Evolutionary conservation across 371 early-diverging fungal genomes (phyloP).

Genomic region (Ordospora pajunii): DNA sequence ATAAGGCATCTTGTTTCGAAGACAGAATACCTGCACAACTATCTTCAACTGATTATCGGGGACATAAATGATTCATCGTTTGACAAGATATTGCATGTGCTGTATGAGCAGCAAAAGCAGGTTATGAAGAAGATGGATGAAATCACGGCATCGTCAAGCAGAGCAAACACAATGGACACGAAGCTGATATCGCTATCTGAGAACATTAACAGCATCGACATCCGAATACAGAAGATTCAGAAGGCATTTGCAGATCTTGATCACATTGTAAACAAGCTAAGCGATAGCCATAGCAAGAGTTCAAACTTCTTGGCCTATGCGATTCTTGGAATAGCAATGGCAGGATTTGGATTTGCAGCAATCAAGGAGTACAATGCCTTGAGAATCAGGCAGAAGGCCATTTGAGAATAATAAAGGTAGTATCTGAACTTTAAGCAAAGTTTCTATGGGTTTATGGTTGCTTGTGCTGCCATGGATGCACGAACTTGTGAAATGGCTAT

Average conservation of each 20-base stretch:
- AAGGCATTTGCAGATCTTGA: constrained; percentile 9
- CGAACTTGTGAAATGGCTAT: not conserved
- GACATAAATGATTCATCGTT: constrained; percentile 42
- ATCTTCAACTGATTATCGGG: constrained; percentile 53
- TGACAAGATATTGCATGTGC: constrained; percentile 27
- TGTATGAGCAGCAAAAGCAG: constrained; percentile 39
- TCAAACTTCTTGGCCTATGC: not conserved
- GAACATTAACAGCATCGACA: constrained; percentile 38
- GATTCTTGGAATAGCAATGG: not conserved
- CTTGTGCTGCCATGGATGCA: not conserved
- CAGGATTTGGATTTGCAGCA: not conserved
- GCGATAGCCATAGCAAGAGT: not conserved
- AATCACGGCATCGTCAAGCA: not conserved
- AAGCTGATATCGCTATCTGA: not conserved
- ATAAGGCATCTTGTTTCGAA: constrained; percentile 55
- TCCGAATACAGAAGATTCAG: constrained; percentile 16
- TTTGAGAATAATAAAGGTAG: not conserved
- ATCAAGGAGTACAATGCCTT: constrained; percentile 4
- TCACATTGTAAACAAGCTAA: not conserved
- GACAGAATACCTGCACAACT: constrained; percentile 49
- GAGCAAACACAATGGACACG: not conserved
- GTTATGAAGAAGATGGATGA: constrained; percentile 40
- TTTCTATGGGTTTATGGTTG: not conserved
- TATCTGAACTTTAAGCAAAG: too few relatives aligned
- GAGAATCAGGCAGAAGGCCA: not conserved